Evolutionary conservation across 106 monocot species (phyloP).

Genomic region (Dioscorea dumetorum): DNA sequence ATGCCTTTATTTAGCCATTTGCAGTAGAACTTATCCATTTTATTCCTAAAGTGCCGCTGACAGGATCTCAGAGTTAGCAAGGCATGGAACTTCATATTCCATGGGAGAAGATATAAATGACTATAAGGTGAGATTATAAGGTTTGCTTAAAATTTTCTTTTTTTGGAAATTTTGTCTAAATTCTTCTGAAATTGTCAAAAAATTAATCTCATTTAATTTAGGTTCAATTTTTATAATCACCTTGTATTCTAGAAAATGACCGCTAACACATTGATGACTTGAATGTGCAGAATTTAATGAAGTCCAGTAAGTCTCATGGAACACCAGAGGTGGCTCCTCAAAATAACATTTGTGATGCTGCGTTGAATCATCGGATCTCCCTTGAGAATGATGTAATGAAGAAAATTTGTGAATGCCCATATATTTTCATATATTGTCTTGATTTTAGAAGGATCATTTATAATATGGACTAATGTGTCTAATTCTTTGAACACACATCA

Average conservation of each 20-base stretch:
- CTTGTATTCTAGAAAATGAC: neutral
- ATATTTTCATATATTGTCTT: neutral
- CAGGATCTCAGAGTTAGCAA: conserved; percentile 25
- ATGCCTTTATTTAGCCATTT: neutral
- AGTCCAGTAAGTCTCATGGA: conserved; percentile 3
- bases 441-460: neutral
- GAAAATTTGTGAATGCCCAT: too few species aligned
- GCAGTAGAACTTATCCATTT: neutral
- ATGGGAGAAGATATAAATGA: neutral
- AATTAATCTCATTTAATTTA: too few species aligned
- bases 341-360: conserved; percentile 2
- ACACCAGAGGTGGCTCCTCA: conserved; percentile 1
- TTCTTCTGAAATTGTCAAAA: neutral
- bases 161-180: neutral
- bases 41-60: conserved; percentile 43
- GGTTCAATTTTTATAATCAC: neutral
- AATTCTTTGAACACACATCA: too few species aligned
- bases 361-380: conserved; percentile 29
- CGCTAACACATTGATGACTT: neutral
- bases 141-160: neutral
- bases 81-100: conserved; percentile 11
- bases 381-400: conserved; percentile 66
- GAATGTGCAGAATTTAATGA: conserved; percentile 6
- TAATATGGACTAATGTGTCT: too few species aligned
- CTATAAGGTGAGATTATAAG: conserved; percentile 12